Evolutionary conservation across 441 rosid species (phyloP), one percentile per base, ranked within the genome.

Genomic region (Populus tomentosa): DNA sequence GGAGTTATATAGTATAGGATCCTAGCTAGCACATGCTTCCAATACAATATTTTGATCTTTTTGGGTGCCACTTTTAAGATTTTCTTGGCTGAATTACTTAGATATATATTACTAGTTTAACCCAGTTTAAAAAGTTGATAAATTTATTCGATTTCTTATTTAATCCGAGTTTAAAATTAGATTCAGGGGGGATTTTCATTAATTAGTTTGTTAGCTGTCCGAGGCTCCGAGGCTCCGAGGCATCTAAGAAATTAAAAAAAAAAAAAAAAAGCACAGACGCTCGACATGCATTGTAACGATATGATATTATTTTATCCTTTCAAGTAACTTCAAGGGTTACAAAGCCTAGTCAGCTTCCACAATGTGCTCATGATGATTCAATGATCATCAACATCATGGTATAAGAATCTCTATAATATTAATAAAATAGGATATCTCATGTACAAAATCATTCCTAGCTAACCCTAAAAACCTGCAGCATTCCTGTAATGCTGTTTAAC

Each of bases 401-500:
- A 62, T 42, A 63, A 80, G 64, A 53, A 69, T 21, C 46, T 63
- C 11, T 20, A 36, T 9, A n/a, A 24, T 30, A 63, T 10, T 65
- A 62, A 76, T 10, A 50, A 8, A 38, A 75, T 23, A 2, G 23
- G 62, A 72, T 56, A 20, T 68, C 28, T n/a, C 65, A 81, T 82
- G 69, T 74, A 66, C 82, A 85, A 72, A 85, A 38, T 23, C 67
- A 64, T 70, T 71, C 75, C 63, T 81, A 69, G 23, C 50, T 40
- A 40, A 11, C 62, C 83, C 83, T 69, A 67, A 85, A 84, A 82
- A 84, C 63, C 83, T 79, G 88, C 88, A 81, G 86, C 88, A 84
- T 87, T 87, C 80, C 79, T 72, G 89, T 74, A 85, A 74, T 73
- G 83, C 82, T 86, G 89, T 80, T 80, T 79, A 18, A 72, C 79